Base-by-base conservation (phyloP, 352 stramenopile species). In the Phytopythium montanum region DNA sequence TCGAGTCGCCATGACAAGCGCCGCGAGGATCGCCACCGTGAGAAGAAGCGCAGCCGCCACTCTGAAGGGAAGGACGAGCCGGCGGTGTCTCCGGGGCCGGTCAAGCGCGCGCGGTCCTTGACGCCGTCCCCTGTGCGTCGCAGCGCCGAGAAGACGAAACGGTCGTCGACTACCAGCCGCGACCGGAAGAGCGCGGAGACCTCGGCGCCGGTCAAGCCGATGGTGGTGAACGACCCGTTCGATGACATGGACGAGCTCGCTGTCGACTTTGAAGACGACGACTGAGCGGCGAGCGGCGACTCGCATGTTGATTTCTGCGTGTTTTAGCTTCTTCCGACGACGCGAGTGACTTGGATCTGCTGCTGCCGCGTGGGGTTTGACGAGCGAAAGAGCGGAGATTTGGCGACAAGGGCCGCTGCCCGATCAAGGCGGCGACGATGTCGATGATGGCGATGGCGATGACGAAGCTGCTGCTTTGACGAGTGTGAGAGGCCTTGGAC, bases 231-330 rank as follows among this genome's bases (percentile, higher is more conserved):
- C 50, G 71, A 79, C 33, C 60, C 73, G 55, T 80, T 84, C 53
- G 79, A 80, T 49, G 79, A 85, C 54, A 84, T 90, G 64, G 81
- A 92, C 69, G 83, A 90, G 66, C 82, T 79, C 65, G 75, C 82
- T 65, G 83, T 92, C 54, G 83, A 92, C 69, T 92, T 90, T 56
- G 83, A 92, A 61, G 82, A 92, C 73, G 81, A 92, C 59, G 81
- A 91, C 49, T 56, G 45, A 52, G 46, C 33, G 16, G 28, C 33
- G 21, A 45, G n/a, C 31, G 51, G 31, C 4, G 12, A 9, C 33
- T 3, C 21, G 19, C 9, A 2, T 41, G 33, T 55, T 26, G 29
- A 44, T 55, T 55, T 46, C 51, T 56, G 25, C 51, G 33, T 56
- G 51, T 56, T 56, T 52, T 52, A 52, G 44, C 45, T 52, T 52